Conservation (phyloP, 1,139 yeast species). For the Kodamaea alishanica region DNA sequence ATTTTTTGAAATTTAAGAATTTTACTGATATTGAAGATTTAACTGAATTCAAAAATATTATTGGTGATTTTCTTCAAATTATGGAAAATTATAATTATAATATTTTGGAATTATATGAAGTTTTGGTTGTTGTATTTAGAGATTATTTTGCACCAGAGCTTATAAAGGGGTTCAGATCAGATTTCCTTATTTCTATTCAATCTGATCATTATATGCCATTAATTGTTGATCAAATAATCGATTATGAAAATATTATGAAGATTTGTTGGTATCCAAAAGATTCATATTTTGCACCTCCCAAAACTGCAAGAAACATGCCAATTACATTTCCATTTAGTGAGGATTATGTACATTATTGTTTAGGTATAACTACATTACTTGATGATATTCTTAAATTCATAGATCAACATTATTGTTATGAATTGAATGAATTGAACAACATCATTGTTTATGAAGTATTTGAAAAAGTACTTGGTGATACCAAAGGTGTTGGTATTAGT, state of each 20-base stretch:
- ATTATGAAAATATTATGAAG: conserved; percentile 60
- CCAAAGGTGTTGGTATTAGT: conserved; percentile 55
- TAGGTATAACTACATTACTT: conserved; percentile 64
- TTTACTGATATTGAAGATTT: conserved; percentile 31
- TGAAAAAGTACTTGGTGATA: conserved; percentile 62
- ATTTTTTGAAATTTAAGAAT: conserved; percentile 29
- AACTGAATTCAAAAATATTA: conserved; percentile 44
- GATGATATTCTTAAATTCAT: conserved; percentile 61
- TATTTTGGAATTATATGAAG: conserved; percentile 57
- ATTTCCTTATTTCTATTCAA: conserved; percentile 60
- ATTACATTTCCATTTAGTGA: conserved; percentile 85
- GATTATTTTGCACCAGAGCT: conserved; percentile 56
- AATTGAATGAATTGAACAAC: conserved; percentile 42
- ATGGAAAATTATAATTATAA: conserved; percentile 70
- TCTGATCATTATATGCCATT: conserved; percentile 91
- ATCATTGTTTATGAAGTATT: conserved; percentile 58
- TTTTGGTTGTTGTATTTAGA: conserved; percentile 57
- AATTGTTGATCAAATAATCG: conserved; percentile 54
- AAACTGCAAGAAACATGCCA: conserved; percentile 47
- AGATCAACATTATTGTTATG: conserved; percentile 58
- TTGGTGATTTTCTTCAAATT: conserved; percentile 74
- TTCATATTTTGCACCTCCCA: conserved; percentile 43
- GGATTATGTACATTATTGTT: conserved; percentile 81
- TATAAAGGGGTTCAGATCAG: conserved; percentile 54
- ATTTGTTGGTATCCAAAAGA: conserved; percentile 69